Evolutionary conservation across 2,329 filamentous ascomycete species (phyloP).

Genomic region (Aspergillus sergii): DNA sequence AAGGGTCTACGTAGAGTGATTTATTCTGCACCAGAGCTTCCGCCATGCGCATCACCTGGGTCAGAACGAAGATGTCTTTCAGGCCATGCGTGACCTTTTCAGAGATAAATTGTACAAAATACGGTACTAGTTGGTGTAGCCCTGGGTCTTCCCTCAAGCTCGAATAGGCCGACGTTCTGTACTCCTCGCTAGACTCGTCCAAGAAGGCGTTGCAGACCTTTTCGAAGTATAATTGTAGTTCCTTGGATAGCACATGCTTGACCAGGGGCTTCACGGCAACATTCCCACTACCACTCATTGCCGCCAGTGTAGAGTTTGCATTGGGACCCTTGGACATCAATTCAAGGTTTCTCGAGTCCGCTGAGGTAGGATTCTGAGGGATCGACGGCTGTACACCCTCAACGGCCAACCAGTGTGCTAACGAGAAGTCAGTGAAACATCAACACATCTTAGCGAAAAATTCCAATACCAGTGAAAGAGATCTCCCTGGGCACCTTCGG

Average conservation of each 20-base stretch:
- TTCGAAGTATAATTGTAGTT: constrained; percentile 95
- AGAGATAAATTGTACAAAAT: constrained; percentile 93
- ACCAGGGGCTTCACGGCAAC: constrained; percentile 84
- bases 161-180: constrained; percentile 81
- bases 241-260: constrained; percentile 94
- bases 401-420: constrained; percentile 95
- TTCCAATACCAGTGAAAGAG: constrained; percentile 75
- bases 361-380: constrained; percentile 89
- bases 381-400: constrained; percentile 97
- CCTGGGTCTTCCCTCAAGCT: constrained; percentile 88
- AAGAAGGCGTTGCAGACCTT: constrained; percentile 88
- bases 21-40: constrained; percentile 82
- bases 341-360: constrained; percentile 81
- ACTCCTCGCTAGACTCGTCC: constrained; percentile 83
- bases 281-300: constrained; percentile 80
- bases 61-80: constrained; percentile 84
- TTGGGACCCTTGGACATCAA: constrained; percentile 87
- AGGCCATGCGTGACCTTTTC: constrained; percentile 94
- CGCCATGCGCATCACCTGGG: constrained; percentile 89
- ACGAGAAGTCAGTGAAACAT: constrained; percentile 16
- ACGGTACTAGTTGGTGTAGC: constrained; percentile 91
- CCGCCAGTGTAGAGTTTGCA: constrained; percentile 81
- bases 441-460: constrained; percentile 1
- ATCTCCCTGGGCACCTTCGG: constrained; percentile 94
- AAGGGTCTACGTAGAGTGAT: constrained; percentile 73